Percentiles rank a stretch among this genome's conserved stretches.
phyloP scores from a whole-genome alignment of 305 asterid genomes.

The Fraxinus sp. region DNA sequence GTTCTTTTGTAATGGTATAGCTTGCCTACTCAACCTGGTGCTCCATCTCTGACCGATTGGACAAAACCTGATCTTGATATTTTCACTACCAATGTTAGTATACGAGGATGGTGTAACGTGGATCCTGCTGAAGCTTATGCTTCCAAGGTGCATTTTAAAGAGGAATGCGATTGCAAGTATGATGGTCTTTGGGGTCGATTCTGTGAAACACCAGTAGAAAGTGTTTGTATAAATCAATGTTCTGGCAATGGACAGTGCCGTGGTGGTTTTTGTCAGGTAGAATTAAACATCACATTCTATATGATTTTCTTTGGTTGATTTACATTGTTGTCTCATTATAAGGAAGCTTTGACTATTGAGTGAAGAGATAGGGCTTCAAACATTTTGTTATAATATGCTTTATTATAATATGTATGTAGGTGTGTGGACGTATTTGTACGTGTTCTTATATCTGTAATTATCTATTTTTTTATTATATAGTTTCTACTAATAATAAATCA shows the following conservation, averaged over 20 bases:
- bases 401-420: neutral
- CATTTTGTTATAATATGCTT: neutral
- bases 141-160: slow-evolving; percentile 58
- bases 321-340: neutral
- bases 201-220: slow-evolving; percentile 76
- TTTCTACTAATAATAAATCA: neutral
- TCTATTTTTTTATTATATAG: neutral
- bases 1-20: slow-evolving; percentile 41
- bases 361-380: neutral
- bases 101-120: slow-evolving; percentile 89
- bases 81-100: slow-evolving; percentile 67
- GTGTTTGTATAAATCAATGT: slow-evolving; percentile 85
- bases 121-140: slow-evolving; percentile 79
- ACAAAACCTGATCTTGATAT: slow-evolving; percentile 54
- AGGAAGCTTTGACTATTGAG: neutral
- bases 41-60: slow-evolving; percentile 58
- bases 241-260: slow-evolving; percentile 80
- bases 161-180: slow-evolving; percentile 93
- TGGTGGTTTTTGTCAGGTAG: slow-evolving; percentile 97
- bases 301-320: slow-evolving; percentile 3
- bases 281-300: slow-evolving; percentile 5
- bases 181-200: slow-evolving; percentile 86
- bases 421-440: neutral
- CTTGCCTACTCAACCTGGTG: slow-evolving; percentile 65
- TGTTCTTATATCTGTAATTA: neutral